Conservation (phyloP, 2,329 filamentous ascomycete genomes). For the Clonostachys rhizophaga region DNA sequence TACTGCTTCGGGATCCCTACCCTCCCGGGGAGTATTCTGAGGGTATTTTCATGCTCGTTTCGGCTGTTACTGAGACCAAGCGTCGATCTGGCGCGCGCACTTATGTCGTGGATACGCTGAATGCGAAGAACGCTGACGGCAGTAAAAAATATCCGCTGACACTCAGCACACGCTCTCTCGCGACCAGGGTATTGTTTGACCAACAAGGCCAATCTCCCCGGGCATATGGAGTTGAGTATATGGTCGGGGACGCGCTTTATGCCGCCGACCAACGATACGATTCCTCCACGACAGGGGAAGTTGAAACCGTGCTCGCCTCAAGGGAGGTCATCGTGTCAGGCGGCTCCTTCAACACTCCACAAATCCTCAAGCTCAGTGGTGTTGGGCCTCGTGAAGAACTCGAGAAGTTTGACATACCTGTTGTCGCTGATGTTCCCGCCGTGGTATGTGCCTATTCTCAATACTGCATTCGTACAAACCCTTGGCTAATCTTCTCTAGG, state of each 20-base stretch:
- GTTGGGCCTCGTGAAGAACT: constrained; percentile 35
- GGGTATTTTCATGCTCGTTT: too few relatives aligned
- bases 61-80: too few relatives aligned
- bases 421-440: constrained; percentile 48
- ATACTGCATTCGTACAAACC: too few relatives aligned
- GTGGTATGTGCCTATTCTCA: constrained; percentile 27
- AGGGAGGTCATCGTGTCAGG: constrained; percentile 43
- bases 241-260: constrained; percentile 10
- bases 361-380: constrained; percentile 46
- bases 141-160: constrained; percentile 3
- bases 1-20: too few relatives aligned
- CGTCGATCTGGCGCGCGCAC: background rate
- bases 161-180: constrained; percentile 4
- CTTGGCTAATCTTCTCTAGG: background rate
- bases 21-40: too few relatives aligned
- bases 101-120: background rate
- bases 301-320: background rate
- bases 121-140: background rate
- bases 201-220: constrained; percentile 9
- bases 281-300: constrained; percentile 1
- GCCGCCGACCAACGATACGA: constrained; percentile 6
- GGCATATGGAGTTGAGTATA: constrained; percentile 29
- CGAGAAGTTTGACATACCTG: constrained; percentile 25
- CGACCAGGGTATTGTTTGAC: constrained; percentile 18
- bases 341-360: constrained; percentile 47